Percentiles rank a stretch among this genome's conserved stretches.
Evolutionary conservation across 2,329 filamentous ascomycete genomes (phyloP).

Genomic region (Pseudogymnoascus sp.): DNA sequence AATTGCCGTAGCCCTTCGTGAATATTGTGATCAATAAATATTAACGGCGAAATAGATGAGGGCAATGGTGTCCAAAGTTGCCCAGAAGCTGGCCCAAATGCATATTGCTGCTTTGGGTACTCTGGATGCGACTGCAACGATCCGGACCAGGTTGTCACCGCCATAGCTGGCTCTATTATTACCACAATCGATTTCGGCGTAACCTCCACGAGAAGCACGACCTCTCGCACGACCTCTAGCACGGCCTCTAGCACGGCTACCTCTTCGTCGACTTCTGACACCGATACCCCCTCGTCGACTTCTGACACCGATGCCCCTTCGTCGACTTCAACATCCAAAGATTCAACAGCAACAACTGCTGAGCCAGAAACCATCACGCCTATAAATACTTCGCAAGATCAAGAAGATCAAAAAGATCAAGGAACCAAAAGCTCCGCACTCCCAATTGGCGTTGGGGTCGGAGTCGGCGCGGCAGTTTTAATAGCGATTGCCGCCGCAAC

Average conservation of each 20-base stretch:
- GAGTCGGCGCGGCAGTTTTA: not conserved
- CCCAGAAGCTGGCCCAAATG: not conserved
- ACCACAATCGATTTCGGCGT: not conserved
- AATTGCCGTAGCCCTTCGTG: not conserved
- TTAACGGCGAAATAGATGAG: not conserved
- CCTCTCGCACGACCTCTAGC: not conserved
- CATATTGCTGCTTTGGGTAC: not conserved
- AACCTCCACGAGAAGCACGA: not conserved
- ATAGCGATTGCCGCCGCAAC: not conserved
- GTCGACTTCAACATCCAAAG: not conserved
- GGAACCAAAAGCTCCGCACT: not conserved
- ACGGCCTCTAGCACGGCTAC: not conserved
- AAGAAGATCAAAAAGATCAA: not conserved
- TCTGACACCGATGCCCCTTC: not conserved
- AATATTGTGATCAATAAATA: not conserved
- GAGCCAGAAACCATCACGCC: not conserved
- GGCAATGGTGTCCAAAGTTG: not conserved
- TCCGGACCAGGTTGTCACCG: not conserved
- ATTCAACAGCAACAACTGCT: not conserved
- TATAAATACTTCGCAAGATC: not conserved
- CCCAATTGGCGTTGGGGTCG: not conserved
- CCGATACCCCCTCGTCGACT: not conserved
- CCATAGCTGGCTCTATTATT: not conserved
- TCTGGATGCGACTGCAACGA: not conserved
- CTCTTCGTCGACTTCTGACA: not conserved